phyloP scores from a whole-genome alignment of 495 filamentous ascomycete genomes.

The Penicillium canariense region DNA sequence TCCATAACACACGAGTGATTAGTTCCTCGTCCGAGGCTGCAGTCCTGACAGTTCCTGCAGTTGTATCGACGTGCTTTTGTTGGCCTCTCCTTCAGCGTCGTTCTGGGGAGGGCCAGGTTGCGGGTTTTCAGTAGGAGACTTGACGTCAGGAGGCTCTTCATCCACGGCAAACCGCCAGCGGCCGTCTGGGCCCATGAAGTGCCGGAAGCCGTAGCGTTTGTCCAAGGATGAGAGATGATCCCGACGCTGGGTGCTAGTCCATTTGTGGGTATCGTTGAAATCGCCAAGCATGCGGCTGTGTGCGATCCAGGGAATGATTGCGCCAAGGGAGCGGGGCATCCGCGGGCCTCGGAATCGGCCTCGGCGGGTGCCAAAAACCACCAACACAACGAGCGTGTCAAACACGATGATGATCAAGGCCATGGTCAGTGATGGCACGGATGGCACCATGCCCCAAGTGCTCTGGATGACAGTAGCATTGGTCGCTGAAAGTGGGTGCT shows the following conservation, averaged over 20 bases:
- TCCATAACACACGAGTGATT: not conserved
- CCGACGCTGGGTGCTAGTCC: constrained; percentile 33
- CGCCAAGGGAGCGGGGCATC: constrained; percentile 41
- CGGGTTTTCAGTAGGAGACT: not conserved
- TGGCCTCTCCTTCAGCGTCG: constrained; percentile 1
- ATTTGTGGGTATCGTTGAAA: constrained; percentile 33
- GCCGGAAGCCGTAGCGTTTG: constrained; percentile 40
- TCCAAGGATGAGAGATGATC: constrained; percentile 28
- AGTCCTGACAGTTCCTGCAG: constrained; percentile 14
- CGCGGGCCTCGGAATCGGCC: constrained; percentile 40
- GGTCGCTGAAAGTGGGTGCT: constrained; percentile 15
- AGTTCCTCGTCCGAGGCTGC: constrained; percentile 5
- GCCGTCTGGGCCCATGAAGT: constrained; percentile 33
- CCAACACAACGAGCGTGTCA: constrained; percentile 37
- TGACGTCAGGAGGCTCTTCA: constrained; percentile 26
- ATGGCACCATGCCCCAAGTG: constrained; percentile 38
- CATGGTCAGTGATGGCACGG: constrained; percentile 31
- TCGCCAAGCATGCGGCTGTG: constrained; percentile 41
- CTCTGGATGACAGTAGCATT: constrained; percentile 35
- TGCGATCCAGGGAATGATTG: constrained; percentile 41
- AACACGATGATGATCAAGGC: constrained; percentile 36
- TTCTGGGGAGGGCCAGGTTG: not conserved
- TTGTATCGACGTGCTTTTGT: constrained; percentile 21
- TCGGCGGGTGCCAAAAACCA: constrained; percentile 40
- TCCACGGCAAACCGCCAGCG: constrained; percentile 41